Evolutionary conservation across 176 grass and related monocot species (phyloP).

Genomic region (Triticum urartu): DNA sequence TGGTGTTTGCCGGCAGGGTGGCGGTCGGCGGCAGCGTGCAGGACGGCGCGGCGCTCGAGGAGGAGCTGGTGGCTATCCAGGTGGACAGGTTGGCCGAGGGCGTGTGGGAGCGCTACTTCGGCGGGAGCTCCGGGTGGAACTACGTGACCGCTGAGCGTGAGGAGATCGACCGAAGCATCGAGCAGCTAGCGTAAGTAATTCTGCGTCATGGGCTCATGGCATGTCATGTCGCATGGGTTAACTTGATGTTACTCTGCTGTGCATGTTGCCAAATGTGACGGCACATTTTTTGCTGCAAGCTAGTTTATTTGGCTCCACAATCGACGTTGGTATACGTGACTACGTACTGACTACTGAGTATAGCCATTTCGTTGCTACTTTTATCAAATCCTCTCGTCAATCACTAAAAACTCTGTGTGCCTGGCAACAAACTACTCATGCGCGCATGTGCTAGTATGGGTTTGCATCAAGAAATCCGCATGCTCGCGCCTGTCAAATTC

Average conservation of each 20-base stretch:
- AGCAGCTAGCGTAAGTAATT: neutral
- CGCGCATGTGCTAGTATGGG: too few relatives aligned
- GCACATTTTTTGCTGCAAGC: too few relatives aligned
- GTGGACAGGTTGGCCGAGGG: conserved; percentile 46
- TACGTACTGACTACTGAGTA: too few relatives aligned
- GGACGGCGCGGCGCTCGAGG: conserved; percentile 25
- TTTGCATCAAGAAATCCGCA: neutral
- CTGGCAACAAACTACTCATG: neutral
- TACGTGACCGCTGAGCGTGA: neutral
- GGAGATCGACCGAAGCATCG: neutral
- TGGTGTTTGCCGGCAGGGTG: conserved; percentile 51
- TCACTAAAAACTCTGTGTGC: neutral
- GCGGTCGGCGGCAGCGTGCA: neutral
- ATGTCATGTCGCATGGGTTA: neutral
- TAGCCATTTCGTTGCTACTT: too few relatives aligned
- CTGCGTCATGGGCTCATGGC: neutral
- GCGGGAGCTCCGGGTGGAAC: conserved; percentile 58
- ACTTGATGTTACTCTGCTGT: too few relatives aligned
- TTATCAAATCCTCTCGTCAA: neutral
- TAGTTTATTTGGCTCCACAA: too few relatives aligned
- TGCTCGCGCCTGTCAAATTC: neutral
- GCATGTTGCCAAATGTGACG: too few relatives aligned
- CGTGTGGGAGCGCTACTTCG: conserved; percentile 58
- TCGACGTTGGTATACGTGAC: too few relatives aligned
- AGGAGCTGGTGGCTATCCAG: conserved; percentile 42